Evolutionary conservation across 2,329 filamentous ascomycete species (phyloP).

Genomic region (Boeremia lycopersici): DNA sequence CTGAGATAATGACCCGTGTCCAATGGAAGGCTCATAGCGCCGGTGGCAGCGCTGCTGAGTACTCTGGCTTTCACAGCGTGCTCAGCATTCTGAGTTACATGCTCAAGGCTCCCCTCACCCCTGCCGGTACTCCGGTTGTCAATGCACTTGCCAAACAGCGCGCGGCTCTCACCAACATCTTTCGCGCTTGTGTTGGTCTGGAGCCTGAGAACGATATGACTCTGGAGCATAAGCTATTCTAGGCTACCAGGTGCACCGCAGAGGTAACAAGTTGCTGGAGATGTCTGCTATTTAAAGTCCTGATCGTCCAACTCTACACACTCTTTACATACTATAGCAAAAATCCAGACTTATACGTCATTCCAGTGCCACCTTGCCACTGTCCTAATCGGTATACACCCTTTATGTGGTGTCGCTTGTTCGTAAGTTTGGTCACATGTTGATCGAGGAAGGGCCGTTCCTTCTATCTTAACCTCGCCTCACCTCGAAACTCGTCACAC

Average conservation of each 20-base stretch:
- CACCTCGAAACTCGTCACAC: background rate
- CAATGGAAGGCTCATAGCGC: conserved; percentile 74
- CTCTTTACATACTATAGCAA: conserved; percentile 28
- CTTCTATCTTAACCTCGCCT: conserved; percentile 8
- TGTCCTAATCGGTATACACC: background rate
- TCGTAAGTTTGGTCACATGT: background rate
- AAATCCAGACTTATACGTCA: conserved; percentile 2
- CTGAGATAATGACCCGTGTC: conserved; percentile 98
- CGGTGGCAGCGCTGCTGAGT: conserved; percentile 66
- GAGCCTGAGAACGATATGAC: conserved; percentile 99
- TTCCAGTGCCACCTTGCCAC: background rate
- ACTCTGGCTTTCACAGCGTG: conserved; percentile 94
- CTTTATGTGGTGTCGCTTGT: background rate
- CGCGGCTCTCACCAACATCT: conserved; percentile 93
- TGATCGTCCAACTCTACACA: conserved; percentile 34
- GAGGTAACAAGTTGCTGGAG: background rate
- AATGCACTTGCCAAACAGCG: conserved; percentile 97
- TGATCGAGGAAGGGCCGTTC: conserved; percentile 9
- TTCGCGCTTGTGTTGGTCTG: conserved; percentile 94
- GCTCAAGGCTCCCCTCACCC: conserved; percentile 93
- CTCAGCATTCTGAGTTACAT: conserved; percentile 98
- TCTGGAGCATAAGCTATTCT: conserved; percentile 95
- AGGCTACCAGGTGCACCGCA: conserved; percentile 3
- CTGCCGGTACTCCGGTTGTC: conserved; percentile 91
- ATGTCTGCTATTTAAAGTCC: background rate